A percentile compares a stretch with the other conserved stretches of the same genome.
Evolutionary conservation across 2,329 filamentous ascomycete genomes (phyloP).

Genomic region (Cladosporium sp.): DNA sequence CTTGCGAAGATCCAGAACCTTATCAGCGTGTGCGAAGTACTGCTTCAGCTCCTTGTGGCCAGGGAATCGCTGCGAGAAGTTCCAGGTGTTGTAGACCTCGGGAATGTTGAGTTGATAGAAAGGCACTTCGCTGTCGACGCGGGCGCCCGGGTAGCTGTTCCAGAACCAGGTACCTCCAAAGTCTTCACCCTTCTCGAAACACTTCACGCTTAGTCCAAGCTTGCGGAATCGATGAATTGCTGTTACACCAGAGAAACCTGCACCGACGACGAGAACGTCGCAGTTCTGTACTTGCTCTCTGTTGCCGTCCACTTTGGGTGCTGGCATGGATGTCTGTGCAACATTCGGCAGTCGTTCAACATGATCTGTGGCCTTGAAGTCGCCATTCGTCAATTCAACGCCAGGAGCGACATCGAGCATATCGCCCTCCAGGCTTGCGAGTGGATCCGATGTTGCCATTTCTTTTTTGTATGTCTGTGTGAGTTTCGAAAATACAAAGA

Average conservation of each 20-base stretch:
- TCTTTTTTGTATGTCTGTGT: neutral
- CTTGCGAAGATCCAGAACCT: conserved; percentile 57
- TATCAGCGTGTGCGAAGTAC: conserved; percentile 64
- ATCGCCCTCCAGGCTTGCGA: conserved; percentile 20
- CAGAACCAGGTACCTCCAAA: conserved; percentile 45
- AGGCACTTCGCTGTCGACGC: conserved; percentile 51
- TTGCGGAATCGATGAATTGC: conserved; percentile 39
- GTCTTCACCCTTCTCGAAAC: conserved; percentile 40
- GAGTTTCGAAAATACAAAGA: neutral
- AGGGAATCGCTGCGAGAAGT: conserved; percentile 46
- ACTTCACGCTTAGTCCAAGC: conserved; percentile 37
- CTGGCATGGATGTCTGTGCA: neutral
- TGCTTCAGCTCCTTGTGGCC: conserved; percentile 48
- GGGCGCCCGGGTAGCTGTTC: conserved; percentile 45
- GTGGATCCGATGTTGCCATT: conserved; percentile 17
- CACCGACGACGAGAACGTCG: conserved; percentile 39
- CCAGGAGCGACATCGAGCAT: conserved; percentile 19
- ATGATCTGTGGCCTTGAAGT: conserved; percentile 12
- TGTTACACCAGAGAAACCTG: conserved; percentile 45
- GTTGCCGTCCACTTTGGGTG: neutral
- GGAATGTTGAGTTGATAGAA: conserved; percentile 52
- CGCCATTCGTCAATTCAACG: conserved; percentile 6
- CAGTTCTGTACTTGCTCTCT: conserved; percentile 17
- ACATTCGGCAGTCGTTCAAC: conserved; percentile 17
- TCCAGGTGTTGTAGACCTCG: conserved; percentile 57